Conservation (phyloP, 140 eudicot species). For the Ambrosia hybrid region DNA sequence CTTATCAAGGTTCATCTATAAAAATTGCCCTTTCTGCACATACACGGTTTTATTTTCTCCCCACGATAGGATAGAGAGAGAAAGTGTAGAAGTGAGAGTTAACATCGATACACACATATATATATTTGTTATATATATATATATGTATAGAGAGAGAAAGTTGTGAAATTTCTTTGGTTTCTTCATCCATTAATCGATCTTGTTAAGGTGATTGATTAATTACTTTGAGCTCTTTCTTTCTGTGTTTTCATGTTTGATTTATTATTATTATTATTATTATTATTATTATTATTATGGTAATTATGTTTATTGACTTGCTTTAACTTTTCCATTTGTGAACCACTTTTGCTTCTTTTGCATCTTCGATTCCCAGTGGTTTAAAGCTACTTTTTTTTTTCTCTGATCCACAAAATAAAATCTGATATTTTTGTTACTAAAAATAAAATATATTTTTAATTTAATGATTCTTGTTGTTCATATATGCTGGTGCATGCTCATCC, state of each 20-base stretch:
- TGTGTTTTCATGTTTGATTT: slow-evolving; percentile 22
- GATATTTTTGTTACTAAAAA: slow-evolving; percentile 1
- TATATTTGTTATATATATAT: neutral
- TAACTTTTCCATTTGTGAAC: slow-evolving; percentile 35
- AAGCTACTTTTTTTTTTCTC: slow-evolving; percentile 56
- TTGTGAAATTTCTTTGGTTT: slow-evolving; percentile 26
- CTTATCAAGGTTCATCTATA: slow-evolving; percentile 48
- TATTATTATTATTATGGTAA: slow-evolving; percentile 11
- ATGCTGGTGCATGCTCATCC: slow-evolving; percentile 57
- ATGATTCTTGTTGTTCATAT: slow-evolving; percentile 27
- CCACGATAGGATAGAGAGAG: slow-evolving; percentile 70
- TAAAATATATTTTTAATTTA: neutral
- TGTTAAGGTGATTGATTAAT: slow-evolving; percentile 26
- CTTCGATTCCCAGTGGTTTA: slow-evolving; percentile 57
- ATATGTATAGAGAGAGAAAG: slow-evolving; percentile 20
- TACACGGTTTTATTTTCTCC: slow-evolving; percentile 40
- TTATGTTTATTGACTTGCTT: slow-evolving; percentile 38
- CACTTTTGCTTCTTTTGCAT: slow-evolving; percentile 38
- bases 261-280: neutral
- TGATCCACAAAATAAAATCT: slow-evolving; percentile 40
- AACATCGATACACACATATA: neutral
- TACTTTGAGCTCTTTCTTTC: slow-evolving; percentile 19
- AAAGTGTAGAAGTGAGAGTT: slow-evolving; percentile 26
- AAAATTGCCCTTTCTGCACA: slow-evolving; percentile 50
- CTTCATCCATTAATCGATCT: slow-evolving; percentile 40